Evolutionary conservation across 2,329 filamentous ascomycete genomes (phyloP), one percentile per base, ranked within the genome.

Genomic region (Sporothrix brasiliensis): DNA sequence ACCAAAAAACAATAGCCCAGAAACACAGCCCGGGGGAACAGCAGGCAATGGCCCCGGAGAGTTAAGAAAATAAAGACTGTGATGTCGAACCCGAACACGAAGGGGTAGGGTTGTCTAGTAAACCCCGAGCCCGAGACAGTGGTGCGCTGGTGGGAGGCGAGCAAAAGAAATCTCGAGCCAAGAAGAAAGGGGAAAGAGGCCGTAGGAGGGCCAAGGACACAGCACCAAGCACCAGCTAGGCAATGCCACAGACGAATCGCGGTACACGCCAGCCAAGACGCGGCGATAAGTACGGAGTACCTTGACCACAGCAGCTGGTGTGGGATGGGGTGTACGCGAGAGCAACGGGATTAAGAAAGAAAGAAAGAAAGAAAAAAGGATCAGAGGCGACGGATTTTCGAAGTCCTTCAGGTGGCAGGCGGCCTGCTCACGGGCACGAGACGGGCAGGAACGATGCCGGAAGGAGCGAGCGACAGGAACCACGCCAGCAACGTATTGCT

Each of bases 81-180:
- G 68, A 69, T 60, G 68, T 69, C 50, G 34, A 69, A 69, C 19
- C 58, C 56, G 68, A 63, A 56, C 44, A 63, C 68, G 68, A 65
- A 52, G 24, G 21, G 30, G 63, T 34, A 19, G 47, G 60, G 21
- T 44, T 56, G 10, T 10, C 14, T 34, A 53, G 39, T 49, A 70
- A 70, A 70, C 54, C 56, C 65, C 65, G 69, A 68, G 34, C 54
- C 69, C 65, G 63, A 70, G 41, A 41, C 14, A 7, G 27, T 34
- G 53, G 30, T n/a, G 52, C 27, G 58, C 21, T 14, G 41, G 11
- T 16, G 11, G 56, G 44, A 61, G 19, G 34, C 30, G 56, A 9
- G 21, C 41, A 21, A 39, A 30, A 41, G 34, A 21, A 41, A 19
- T 16, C 41, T 34, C 34, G 6, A 27, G 53, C 30, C 39, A 19